Percentiles rank a stretch among this genome's conserved stretches.
Conservation (phyloP, 1,284 basidiomycete genomes). For the Vanrija sp. region DNA sequence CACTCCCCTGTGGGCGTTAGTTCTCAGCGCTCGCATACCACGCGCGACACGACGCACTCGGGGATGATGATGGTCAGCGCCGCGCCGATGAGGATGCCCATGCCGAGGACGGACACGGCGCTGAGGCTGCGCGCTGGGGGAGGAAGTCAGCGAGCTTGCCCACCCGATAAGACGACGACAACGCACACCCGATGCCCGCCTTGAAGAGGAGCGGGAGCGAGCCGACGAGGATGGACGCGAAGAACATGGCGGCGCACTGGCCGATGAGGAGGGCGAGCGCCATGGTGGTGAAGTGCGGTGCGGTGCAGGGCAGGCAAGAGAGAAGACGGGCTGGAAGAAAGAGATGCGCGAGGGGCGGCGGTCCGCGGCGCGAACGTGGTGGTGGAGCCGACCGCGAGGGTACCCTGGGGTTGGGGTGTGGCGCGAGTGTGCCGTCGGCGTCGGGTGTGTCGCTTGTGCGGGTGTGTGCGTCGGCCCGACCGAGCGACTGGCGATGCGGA, state of each 20-base stretch:
- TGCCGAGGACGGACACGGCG: conserved; percentile 64
- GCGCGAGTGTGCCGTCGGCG: no score
- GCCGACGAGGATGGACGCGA: conserved; percentile 67
- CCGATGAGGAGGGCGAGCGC: conserved; percentile 52
- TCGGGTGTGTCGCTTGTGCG: no score
- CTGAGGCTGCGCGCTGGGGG: conserved; percentile 56
- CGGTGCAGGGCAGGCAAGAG: not conserved
- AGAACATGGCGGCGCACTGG: conserved; percentile 67
- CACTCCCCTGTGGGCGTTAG: conserved; percentile 40
- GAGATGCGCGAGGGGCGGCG: no score
- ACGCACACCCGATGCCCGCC: conserved; percentile 64
- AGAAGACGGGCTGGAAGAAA: not conserved
- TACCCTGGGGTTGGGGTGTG: no score
- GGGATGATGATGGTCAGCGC: conserved; percentile 87
- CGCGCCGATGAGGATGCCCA: conserved; percentile 81
- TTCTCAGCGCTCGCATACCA: not conserved
- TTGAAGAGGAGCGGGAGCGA: conserved; percentile 67
- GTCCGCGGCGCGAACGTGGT: not conserved
- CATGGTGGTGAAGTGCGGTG: conserved; percentile 28
- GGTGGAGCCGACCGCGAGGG: not conserved
- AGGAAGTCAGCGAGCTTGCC: not conserved
- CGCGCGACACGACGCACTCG: conserved; percentile 58
- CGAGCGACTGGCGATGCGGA: no score
- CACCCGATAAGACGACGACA: not conserved
- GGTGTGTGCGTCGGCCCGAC: no score